A percentile compares a stretch with the other conserved stretches of the same genome.
Evolutionary conservation across 768 basidiomycete genomes (phyloP).

Genomic region (Mycena indigotica): DNA sequence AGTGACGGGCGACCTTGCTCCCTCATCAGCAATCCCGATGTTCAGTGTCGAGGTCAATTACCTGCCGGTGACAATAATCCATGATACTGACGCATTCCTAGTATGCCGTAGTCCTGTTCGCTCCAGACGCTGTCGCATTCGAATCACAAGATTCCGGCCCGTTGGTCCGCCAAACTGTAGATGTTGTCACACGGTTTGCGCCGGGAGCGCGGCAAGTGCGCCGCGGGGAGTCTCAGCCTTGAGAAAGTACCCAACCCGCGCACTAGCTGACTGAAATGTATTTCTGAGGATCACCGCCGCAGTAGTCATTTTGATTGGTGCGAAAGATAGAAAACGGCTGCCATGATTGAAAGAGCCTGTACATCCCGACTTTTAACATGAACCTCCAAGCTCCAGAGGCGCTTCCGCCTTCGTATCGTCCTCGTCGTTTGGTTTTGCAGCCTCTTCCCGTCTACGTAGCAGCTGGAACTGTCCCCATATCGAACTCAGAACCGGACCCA

Average conservation of each 20-base stretch:
- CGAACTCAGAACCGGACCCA: too few relatives aligned
- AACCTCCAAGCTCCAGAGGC: not conserved
- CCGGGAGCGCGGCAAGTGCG: conserved; percentile 3
- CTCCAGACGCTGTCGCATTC: conserved; percentile 9
- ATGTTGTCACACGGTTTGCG: conserved; percentile 14
- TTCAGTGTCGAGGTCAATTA: conserved; percentile 11
- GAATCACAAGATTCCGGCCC: not conserved
- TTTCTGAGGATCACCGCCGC: not conserved
- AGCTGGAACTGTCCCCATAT: not conserved
- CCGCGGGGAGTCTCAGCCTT: not conserved
- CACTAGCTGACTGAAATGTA: not conserved
- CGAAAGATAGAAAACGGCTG: not conserved
- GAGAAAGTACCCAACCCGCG: not conserved
- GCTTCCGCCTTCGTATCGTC: not conserved
- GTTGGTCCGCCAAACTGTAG: conserved; percentile 8
- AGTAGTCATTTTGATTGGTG: too few relatives aligned
- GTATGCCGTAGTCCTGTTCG: conserved; percentile 13
- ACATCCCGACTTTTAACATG: not conserved
- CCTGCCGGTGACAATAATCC: too few relatives aligned
- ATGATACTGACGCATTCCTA: not conserved
- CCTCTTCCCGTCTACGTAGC: not conserved
- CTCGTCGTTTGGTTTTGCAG: not conserved
- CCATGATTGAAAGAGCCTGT: not conserved
- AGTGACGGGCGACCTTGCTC: conserved; percentile 10
- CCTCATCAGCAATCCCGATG: conserved; percentile 1